Evolutionary conservation across 2,329 filamentous ascomycete species (phyloP).

Genomic region (Gliomastix tumulicola): DNA sequence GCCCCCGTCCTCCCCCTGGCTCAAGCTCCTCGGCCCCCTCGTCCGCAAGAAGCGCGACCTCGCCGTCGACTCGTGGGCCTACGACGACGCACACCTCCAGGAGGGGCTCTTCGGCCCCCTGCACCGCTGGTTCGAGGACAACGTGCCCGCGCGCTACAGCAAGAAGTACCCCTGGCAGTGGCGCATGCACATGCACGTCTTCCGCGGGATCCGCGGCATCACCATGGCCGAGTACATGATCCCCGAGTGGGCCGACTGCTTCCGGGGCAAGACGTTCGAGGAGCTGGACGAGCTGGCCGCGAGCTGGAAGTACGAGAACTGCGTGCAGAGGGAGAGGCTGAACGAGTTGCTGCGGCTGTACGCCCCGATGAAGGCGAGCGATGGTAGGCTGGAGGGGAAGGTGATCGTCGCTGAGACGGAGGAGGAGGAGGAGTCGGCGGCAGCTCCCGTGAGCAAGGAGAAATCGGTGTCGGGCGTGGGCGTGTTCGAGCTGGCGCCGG

Average conservation of each 20-base stretch:
- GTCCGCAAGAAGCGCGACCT: conserved; percentile 46
- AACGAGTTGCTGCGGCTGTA: conserved; percentile 41
- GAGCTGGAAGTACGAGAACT: conserved; percentile 46
- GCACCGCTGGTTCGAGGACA: conserved; percentile 32
- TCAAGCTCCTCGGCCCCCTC: conserved; percentile 41
- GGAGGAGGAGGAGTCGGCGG: not conserved
- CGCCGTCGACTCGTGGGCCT: conserved; percentile 49
- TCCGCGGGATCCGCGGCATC: conserved; percentile 30
- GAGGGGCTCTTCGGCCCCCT: conserved; percentile 27
- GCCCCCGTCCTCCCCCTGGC: conserved; percentile 35
- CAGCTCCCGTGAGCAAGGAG: conserved; percentile 2
- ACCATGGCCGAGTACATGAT: conserved; percentile 39
- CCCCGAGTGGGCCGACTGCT: conserved; percentile 48
- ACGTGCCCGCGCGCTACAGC: conserved; percentile 32
- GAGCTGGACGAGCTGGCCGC: conserved; percentile 46
- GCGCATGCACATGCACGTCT: conserved; percentile 40
- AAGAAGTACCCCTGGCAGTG: conserved; percentile 40
- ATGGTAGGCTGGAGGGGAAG: conserved; percentile 15
- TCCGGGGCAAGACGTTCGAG: conserved; percentile 37
- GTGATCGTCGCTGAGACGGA: conserved; percentile 12
- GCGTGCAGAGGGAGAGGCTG: conserved; percentile 39
- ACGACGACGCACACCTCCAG: conserved; percentile 18
- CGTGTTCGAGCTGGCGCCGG: conserved; percentile 18
- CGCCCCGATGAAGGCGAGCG: conserved; percentile 20
- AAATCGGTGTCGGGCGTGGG: conserved; percentile 16